Percentiles rank a stretch among this genome's conserved stretches.
These are phyloP conservation scores for Psilocybe mexicana DNA, from an alignment of 1,284 basidiomycete genomes.

Conservation along the genomic window DNA sequence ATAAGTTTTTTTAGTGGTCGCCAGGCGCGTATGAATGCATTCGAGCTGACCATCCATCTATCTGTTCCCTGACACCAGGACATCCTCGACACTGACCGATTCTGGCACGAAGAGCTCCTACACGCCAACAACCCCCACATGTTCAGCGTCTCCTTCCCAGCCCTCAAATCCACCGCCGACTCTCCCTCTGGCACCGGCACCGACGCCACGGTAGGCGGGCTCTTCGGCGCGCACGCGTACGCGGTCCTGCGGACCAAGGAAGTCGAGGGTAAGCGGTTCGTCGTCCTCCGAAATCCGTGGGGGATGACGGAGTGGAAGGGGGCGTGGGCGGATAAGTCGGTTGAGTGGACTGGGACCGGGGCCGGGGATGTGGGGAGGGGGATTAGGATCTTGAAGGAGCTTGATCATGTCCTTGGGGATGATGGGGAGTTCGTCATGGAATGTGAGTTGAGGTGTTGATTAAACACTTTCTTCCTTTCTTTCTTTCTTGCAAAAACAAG, in stretches of 20 bases:
- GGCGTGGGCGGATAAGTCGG: constrained; percentile 53
- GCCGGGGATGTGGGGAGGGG: constrained; percentile 39
- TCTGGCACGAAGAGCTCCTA: constrained; percentile 39
- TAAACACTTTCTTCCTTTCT: not conserved
- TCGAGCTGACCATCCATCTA: not conserved
- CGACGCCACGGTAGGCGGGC: constrained; percentile 12
- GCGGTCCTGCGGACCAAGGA: constrained; percentile 49
- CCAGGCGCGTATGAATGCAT: not conserved
- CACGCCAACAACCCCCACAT: constrained; percentile 44
- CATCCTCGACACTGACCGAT: constrained; percentile 36
- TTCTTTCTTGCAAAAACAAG: too few species aligned
- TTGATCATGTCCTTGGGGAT: constrained; percentile 45
- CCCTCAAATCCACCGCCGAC: constrained; percentile 3
- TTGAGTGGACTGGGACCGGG: constrained; percentile 45
- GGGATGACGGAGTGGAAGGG: constrained; percentile 51
- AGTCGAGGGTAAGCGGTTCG: constrained; percentile 44
- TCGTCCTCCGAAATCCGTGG: constrained; percentile 53
- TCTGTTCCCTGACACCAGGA: constrained; percentile 23
- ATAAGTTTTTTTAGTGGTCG: not conserved
- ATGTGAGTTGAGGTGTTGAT: constrained; percentile 33
- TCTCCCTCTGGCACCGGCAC: not conserved
- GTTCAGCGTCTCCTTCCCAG: constrained; percentile 43
- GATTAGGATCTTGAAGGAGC: constrained; percentile 30
- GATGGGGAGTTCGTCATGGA: constrained; percentile 59
- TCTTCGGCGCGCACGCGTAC: constrained; percentile 41